phyloP scores from a whole-genome alignment of 306 rosid species.

The Cicer arietinum region DNA sequence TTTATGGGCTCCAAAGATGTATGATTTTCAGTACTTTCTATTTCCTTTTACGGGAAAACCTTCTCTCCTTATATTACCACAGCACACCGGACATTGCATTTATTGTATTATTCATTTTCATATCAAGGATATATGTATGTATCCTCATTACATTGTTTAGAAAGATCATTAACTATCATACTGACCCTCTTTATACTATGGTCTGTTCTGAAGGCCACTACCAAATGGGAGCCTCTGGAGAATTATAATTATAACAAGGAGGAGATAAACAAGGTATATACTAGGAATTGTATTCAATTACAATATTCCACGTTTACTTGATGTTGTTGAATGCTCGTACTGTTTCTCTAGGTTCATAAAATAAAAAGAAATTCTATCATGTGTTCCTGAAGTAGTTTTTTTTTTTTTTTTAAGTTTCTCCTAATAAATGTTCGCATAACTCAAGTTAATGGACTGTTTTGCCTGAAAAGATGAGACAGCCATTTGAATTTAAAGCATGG shows the following conservation, averaged over 20 bases:
- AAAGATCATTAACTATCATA: conserved; percentile 25
- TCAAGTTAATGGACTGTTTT: conserved; percentile 10
- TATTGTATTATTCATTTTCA: conserved; percentile 21
- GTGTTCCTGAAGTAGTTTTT: neutral
- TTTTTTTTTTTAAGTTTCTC: neutral
- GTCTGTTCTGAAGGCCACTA: conserved; percentile 58
- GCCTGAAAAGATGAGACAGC: too few species aligned
- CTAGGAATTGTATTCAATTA: conserved; percentile 35
- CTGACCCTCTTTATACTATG: conserved; percentile 41
- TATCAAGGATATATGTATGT: conserved; percentile 27
- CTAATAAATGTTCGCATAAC: conserved; percentile 24
- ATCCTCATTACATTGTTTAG: conserved; percentile 6
- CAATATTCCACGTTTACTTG: conserved; percentile 19
- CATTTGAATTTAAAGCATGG: neutral
- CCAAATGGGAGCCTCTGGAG: conserved; percentile 71
- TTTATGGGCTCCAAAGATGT: conserved; percentile 27
- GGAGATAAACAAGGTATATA: conserved; percentile 89
- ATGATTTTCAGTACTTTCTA: conserved; percentile 35
- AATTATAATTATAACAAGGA: conserved; percentile 77
- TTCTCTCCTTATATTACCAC: conserved; percentile 16
- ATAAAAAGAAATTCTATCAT: conserved; percentile 8
- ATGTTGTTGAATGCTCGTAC: conserved; percentile 39
- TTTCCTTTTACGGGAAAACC: neutral
- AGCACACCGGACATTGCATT: neutral
- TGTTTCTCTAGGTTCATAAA: conserved; percentile 13